Conservation (phyloP, 805 yeast genomes). For the Ogataea philodendri region DNA sequence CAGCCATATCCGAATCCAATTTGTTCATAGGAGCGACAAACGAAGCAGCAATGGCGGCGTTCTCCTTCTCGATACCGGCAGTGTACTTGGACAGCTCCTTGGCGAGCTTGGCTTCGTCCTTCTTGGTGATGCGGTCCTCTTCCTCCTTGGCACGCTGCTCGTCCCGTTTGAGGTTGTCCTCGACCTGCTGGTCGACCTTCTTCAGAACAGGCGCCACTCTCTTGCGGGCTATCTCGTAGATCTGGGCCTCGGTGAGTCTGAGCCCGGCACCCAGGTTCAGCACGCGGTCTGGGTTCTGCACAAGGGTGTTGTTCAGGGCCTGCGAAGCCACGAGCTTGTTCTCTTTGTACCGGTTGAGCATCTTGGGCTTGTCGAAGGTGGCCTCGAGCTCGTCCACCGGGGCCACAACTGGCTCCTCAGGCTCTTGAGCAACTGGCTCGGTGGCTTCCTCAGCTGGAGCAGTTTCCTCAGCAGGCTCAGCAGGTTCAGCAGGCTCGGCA, state of each 20-base stretch:
- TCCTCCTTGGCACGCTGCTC: constrained; percentile 37
- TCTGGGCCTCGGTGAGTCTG: constrained; percentile 52
- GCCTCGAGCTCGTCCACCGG: constrained; percentile 39
- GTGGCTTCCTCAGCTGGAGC: constrained; percentile 13
- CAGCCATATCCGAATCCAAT: constrained; percentile 25
- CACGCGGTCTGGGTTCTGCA: constrained; percentile 49
- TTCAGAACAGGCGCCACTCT: constrained; percentile 55
- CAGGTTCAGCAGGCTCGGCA: constrained; percentile 11
- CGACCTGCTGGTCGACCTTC: constrained; percentile 49
- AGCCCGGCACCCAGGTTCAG: constrained; percentile 55
- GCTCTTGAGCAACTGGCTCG: constrained; percentile 19
- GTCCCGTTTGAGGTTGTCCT: constrained; percentile 43
- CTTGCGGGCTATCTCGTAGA: constrained; percentile 52
- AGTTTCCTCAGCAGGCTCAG: constrained; percentile 10
- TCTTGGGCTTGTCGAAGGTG: constrained; percentile 45
- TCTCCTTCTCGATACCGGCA: constrained; percentile 41
- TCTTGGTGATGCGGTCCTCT: constrained; percentile 35
- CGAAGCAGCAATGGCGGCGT: constrained; percentile 28
- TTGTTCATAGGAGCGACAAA: constrained; percentile 26
- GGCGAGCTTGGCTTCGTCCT: constrained; percentile 32
- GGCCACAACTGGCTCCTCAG: constrained; percentile 14
- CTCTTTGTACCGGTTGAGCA: constrained; percentile 48
- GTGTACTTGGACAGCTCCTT: constrained; percentile 39
- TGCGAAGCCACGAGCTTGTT: constrained; percentile 47
- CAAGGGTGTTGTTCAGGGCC: constrained; percentile 40